These are phyloP conservation scores for Cucumis sativus DNA, from an alignment of 306 rosid species.

Conservation along the genomic window Cucumber_9930_V3 NC_026657.2:37935001-37935500, in stretches of 20 bases:
- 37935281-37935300: conserved; percentile 66
- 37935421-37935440: conserved; percentile 17
- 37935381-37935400: conserved; percentile 12
- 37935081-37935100: too few species aligned
- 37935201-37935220: conserved; percentile 24
- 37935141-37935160: not conserved
- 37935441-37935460: conserved; percentile 9
- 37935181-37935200: not conserved
- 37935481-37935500: conserved; percentile 47
- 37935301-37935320: conserved; percentile 71
- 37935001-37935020: too few species aligned
- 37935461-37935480: conserved; percentile 17
- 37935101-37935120: too few species aligned
- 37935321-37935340: conserved; percentile 65
- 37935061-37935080: too few species aligned
- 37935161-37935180: not conserved
- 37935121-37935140: too few species aligned
- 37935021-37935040: too few species aligned
- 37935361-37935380: conserved; percentile 41
- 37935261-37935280: conserved; percentile 56
- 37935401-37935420: conserved; percentile 20
- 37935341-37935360: conserved; percentile 48
- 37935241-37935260: conserved; percentile 76
- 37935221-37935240: conserved; percentile 84
- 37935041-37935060: too few species aligned